Base-by-base conservation (phyloP, 2,329 filamentous ascomycete genomes). In the Verticillium zaregamsianum region DNA sequence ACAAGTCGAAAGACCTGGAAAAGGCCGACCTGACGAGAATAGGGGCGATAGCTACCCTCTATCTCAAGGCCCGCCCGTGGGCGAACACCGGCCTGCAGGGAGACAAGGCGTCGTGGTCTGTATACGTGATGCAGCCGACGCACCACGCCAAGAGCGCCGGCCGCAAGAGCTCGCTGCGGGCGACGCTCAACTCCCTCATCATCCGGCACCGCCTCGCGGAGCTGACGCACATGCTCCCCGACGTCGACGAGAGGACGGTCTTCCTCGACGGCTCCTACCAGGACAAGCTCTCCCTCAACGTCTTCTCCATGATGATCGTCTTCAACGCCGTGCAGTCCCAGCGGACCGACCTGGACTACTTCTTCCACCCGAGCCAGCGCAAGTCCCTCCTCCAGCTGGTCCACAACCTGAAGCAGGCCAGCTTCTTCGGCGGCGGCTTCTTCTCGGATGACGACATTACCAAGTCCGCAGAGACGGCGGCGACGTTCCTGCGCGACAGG, bases 241-340 rank as follows among this genome's bases (percentile, higher is more conserved):
- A 85, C 0, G 83, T 97, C 3, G 77, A 87, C 49, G 90, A 96
- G 69, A 87, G 85, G 56, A 79, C 91, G 1, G 83, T 95, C 0
- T 82, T 89, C 60, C 80, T 97, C 2, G 86, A 95, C 64, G 93
- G 93, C 0, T 94, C 89, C 1, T 92, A 89, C 68, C 92, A 94
- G 70, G 93, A 97, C 73, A 92, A 88, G 69, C 74, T 97, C 11
- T 91, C 89, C 0, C 81, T 93, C 31, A 97, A 97, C 66, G 76
- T 96, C 1, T 97, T 97, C 70, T 85, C 91, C 0, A 90, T 95
- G 75, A 87, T 92, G 70, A 86, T 97, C 56, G 88, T 91, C 2
- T 89, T 92, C 66, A 98, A 98, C 70, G 88, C 92, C 0, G 87
- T 98, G 1, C 93, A 93, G 28, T 97, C 93, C 5, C 91, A 97